Evolutionary conservation across 495 filamentous ascomycete species (phyloP).

Genomic region (Tuber magnatum): DNA sequence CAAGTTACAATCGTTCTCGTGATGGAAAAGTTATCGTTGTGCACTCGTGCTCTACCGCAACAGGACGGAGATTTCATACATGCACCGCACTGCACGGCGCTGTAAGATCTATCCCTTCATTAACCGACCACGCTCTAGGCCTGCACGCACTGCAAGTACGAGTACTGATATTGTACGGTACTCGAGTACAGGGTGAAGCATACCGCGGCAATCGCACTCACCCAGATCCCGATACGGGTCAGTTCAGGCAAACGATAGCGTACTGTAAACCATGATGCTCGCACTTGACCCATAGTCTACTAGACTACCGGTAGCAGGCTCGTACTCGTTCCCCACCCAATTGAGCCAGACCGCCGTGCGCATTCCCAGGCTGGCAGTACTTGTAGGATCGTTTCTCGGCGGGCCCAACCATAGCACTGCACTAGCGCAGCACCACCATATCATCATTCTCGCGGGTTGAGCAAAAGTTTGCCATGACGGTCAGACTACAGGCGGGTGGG

Average conservation of each 20-base stretch:
- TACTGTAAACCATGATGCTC: not conserved
- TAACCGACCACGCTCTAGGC: not conserved
- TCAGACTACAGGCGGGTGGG: not conserved
- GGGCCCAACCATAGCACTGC: not conserved
- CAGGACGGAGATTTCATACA: not conserved
- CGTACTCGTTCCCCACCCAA: not conserved
- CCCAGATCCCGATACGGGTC: not conserved
- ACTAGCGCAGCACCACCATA: too few relatives aligned
- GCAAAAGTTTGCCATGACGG: too few relatives aligned
- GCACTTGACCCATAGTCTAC: not conserved
- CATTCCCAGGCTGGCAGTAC: not conserved
- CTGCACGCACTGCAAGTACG: too few relatives aligned
- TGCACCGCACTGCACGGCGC: not conserved
- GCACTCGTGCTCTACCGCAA: not conserved
- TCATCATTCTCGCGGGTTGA: not conserved
- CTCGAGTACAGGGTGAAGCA: not conserved
- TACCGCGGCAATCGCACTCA: not conserved
- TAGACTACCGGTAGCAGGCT: not conserved
- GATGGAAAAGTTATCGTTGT: not conserved
- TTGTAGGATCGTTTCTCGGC: not conserved
- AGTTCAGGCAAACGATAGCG: not conserved
- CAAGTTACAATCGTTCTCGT: not conserved
- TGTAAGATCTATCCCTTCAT: not conserved
- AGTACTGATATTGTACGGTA: not conserved
- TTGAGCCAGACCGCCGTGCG: not conserved